Evolutionary conservation across 1,139 yeast genomes (phyloP).

Genomic region (Suhomyces kunorum): DNA sequence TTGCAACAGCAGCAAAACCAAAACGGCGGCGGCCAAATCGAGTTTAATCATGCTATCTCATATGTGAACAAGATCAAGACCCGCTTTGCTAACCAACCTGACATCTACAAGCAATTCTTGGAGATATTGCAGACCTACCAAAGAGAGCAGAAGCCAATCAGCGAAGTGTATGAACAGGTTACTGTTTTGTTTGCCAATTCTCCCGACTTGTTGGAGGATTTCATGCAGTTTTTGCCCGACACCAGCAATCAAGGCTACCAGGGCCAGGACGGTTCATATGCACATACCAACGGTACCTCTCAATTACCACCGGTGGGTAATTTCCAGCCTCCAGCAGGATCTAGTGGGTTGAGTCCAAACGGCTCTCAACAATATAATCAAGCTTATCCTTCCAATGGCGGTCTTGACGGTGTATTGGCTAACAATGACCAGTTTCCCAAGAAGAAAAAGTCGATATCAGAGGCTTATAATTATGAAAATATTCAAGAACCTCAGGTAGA

Average conservation of each 20-base stretch:
- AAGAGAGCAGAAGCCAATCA: constrained; percentile 91
- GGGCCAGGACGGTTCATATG: constrained; percentile 22
- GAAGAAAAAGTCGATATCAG: constrained; percentile 35
- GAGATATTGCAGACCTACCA: constrained; percentile 96
- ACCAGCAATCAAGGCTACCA: constrained; percentile 51
- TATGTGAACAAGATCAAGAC: constrained; percentile 96
- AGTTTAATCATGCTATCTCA: constrained; percentile 94
- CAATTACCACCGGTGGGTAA: constrained; percentile 96
- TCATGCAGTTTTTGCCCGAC: constrained; percentile 93
- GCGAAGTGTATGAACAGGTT: constrained; percentile 93
- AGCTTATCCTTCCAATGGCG: constrained; percentile 13
- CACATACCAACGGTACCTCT: constrained; percentile 30
- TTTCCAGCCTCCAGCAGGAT: constrained; percentile 75
- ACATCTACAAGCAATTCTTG: constrained; percentile 88
- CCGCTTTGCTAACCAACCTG: constrained; percentile 91
- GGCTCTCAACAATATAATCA: constrained; percentile 17
- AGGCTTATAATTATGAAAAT: constrained; percentile 33
- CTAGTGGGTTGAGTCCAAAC: constrained; percentile 33
- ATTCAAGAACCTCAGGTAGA: constrained; percentile 56
- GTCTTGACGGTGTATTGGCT: constrained; percentile 13
- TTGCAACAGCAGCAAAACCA: constrained; percentile 23
- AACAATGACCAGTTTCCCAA: constrained; percentile 17
- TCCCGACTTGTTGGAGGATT: constrained; percentile 91
- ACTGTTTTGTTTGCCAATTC: constrained; percentile 86
- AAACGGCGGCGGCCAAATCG: constrained; percentile 74